Base-by-base conservation (phyloP, 2,329 filamentous ascomycete species). In the Sclerotinia glacialis region DNA sequence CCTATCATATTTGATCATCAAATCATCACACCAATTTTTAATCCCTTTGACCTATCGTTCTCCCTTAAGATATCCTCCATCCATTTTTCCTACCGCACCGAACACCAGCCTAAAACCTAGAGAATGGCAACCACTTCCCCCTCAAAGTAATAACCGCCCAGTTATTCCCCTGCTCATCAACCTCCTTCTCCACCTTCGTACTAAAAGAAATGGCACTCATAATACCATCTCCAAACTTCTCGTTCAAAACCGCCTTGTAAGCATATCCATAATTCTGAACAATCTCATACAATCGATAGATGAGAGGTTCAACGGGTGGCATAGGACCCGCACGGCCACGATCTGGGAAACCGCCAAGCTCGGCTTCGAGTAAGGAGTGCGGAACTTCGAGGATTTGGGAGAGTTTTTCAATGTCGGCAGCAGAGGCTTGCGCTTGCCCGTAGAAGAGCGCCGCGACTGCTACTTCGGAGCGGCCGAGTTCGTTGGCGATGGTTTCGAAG, bases 211-310 rank as follows among this genome's bases (percentile, higher is more conserved):
- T 97, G 0, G 93, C 94, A 76, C 92, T 96, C 94, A 98, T 97
- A 76, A 98, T 98, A 1, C 94, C 94, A 76, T 93, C 90, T 0
- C 90, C 90, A 76, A 92, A 93, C 83, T 97, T 97, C 84, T 98
- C 94, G 73, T 98, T 97, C 78, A 97, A 77, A 5, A 98, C 86
- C 0, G 93, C 93, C 83, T 97, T 97, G 80, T 96, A 97, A 0
- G 93, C 91, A 78, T 97, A 96, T 21, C 94, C 94, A 75, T 97
- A 97, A 78, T 97, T 98, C 81, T 97, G 93, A 69, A 98, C 89
- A 76, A 97, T 90, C 83, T 98, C 94, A 78, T 92, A 97, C 68
- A 97, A 78, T 2, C 94, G 83, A 78, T 98, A 98, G 76, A 97
- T 93, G 72, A 96, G 79, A 5, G 92, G 92, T 77, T 96, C 92